A percentile compares a stretch with the other conserved stretches of the same genome.
Conservation (phyloP, 495 filamentous ascomycete genomes). For the Hyaloscypha finlandica region DNA sequence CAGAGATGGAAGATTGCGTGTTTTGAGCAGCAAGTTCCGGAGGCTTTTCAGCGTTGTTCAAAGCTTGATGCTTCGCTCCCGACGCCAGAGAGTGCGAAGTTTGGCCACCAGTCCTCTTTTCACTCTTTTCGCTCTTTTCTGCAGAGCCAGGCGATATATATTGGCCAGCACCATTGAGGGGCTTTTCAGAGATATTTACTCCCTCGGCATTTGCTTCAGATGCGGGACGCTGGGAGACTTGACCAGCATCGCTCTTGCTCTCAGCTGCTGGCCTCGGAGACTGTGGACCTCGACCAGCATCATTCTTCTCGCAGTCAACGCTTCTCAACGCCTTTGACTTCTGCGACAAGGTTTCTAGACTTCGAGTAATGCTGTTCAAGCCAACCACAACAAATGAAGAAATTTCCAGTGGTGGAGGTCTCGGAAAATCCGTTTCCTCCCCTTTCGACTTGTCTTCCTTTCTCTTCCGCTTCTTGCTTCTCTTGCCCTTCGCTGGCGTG, state of each 20-base stretch:
- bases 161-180: neutral
- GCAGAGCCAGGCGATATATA: neutral
- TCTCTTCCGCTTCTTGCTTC: conserved; percentile 43
- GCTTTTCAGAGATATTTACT: neutral
- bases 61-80: neutral
- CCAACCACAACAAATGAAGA: conserved; percentile 57
- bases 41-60: neutral
- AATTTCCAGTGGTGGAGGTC: conserved; percentile 49
- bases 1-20: neutral
- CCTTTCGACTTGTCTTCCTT: conserved; percentile 18
- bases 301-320: neutral
- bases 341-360: conserved; percentile 47
- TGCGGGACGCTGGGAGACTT: neutral
- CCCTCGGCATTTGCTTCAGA: neutral
- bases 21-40: neutral
- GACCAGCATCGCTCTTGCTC: neutral
- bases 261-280: neutral
- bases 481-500: conserved; percentile 54
- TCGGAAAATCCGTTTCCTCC: neutral
- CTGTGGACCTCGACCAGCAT: neutral
- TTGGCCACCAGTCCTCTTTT: neutral
- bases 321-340: conserved; percentile 1
- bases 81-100: neutral
- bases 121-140: neutral
- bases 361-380: conserved; percentile 56